Conservation (phyloP, 345 rosid species). For the Mangifera indica region DNA sequence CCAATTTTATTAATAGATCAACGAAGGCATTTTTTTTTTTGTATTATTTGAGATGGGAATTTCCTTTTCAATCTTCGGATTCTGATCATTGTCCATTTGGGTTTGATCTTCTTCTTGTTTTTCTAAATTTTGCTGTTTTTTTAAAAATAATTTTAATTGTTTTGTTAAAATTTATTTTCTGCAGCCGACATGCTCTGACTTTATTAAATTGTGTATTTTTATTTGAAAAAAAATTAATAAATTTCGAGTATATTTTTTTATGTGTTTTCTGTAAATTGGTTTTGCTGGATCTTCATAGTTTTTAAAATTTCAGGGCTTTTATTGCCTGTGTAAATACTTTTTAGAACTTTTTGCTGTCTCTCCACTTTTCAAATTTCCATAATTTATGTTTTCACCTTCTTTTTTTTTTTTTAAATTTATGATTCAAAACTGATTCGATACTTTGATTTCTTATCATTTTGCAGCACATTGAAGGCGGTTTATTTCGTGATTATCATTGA, state of each 20-base stretch:
- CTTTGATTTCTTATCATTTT: constrained; percentile 13
- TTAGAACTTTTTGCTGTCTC: not conserved
- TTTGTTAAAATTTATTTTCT: not conserved
- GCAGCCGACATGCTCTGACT: constrained; percentile 19
- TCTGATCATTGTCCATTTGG: not conserved
- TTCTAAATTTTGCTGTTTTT: not conserved
- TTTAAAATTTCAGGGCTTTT: not conserved
- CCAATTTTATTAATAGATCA: not conserved
- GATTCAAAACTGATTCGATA: constrained; percentile 1
- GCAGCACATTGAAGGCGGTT: constrained; percentile 22
- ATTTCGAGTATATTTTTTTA: not conserved
- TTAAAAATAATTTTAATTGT: not conserved
- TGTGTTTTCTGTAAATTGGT: not conserved
- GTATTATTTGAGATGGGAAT: not conserved
- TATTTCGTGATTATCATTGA: constrained; percentile 7
- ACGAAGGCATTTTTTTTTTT: not conserved
- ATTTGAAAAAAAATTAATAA: not conserved
- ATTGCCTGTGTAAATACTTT: not conserved
- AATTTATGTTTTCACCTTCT: not conserved
- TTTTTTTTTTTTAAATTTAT: too few relatives aligned
- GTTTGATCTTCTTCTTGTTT: not conserved
- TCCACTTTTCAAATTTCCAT: not conserved
- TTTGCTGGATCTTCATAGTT: constrained; percentile 18
- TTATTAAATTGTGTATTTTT: not conserved
- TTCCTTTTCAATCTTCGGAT: not conserved